Conservation (phyloP, 2,329 filamentous ascomycete species). For the Pseudopyrenochaeta lycopersici region DNA sequence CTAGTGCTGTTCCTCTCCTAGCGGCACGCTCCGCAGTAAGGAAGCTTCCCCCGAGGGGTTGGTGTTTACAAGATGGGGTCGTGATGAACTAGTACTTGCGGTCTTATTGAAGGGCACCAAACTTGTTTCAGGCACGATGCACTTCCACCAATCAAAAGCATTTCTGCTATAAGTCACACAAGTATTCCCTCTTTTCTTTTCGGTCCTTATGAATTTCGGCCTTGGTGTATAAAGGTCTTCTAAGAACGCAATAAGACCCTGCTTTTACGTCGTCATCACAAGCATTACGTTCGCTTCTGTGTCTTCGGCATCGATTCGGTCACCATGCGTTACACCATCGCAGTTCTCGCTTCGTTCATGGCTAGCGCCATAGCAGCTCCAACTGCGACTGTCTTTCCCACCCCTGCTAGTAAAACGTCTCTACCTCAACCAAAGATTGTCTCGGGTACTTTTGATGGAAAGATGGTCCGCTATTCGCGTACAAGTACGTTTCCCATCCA, state of each 20-base stretch:
- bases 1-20: no score
- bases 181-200: no score
- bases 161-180: no score
- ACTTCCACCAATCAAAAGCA: background rate
- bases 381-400: conserved; percentile 17
- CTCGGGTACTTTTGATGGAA: conserved; percentile 16
- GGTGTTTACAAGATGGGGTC: no score
- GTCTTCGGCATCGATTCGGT: background rate
- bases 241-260: background rate
- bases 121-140: background rate
- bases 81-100: no score
- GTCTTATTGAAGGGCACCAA: no score
- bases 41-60: no score
- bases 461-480: conserved; percentile 19
- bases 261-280: background rate
- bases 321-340: conserved; percentile 19
- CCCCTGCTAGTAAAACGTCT: conserved; percentile 6
- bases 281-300: background rate
- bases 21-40: no score
- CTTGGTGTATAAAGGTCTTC: background rate
- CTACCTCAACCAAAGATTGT: conserved; percentile 10
- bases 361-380: conserved; percentile 15
- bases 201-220: no score
- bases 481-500: background rate
- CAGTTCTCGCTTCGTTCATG: conserved; percentile 11